Conservation (phyloP, 129 eudicot genomes). For the Flaveria robusta region DNA sequence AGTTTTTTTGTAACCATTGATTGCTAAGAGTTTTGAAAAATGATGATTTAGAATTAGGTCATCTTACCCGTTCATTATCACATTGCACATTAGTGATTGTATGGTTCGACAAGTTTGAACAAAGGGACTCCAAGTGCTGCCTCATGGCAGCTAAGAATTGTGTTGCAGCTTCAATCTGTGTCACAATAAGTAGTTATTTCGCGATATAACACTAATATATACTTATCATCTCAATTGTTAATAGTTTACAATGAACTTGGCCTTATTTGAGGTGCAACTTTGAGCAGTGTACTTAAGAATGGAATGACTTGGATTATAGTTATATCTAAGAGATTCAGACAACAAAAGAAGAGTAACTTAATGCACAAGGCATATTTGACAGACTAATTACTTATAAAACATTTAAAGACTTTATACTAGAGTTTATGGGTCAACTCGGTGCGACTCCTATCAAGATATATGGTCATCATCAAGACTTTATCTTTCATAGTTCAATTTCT, state of each 20-base stretch:
- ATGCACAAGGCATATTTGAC: background rate
- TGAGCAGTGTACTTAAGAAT: no score
- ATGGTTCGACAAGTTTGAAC: conserved; percentile 72
- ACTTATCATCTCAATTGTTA: background rate
- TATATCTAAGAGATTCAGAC: background rate
- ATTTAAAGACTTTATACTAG: no score
- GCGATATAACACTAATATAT: background rate
- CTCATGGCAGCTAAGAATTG: conserved; percentile 63
- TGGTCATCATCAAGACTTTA: no score
- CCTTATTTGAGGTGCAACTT: no score
- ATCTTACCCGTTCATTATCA: conserved; percentile 68
- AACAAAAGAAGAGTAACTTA: background rate
- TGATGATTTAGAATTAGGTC: background rate
- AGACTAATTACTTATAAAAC: no score
- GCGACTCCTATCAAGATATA: no score
- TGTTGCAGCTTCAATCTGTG: conserved; percentile 81
- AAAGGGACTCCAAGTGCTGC: conserved; percentile 81
- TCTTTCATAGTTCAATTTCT: no score
- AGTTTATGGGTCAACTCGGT: no score
- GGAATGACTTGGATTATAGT: no score
- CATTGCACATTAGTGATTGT: conserved; percentile 75
- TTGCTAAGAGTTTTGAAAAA: background rate
- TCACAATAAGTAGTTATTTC: conserved; percentile 9
- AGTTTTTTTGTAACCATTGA: background rate
- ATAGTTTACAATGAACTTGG: background rate